phyloP scores from a whole-genome alignment of 495 filamentous ascomycete genomes.

The Halenospora varia region DNA sequence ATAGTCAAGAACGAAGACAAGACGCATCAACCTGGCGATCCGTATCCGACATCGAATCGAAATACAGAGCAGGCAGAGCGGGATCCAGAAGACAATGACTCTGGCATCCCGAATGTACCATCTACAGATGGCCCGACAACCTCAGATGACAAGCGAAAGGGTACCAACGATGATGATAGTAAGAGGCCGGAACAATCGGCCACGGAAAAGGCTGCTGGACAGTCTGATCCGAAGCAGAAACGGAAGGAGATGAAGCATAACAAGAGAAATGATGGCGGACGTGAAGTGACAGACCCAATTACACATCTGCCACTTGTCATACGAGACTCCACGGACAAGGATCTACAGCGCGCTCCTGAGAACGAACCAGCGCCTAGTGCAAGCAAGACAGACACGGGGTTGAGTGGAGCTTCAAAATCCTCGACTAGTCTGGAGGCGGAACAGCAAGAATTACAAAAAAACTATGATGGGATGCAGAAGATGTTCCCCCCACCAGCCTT shows the following conservation, averaged over 20 bases:
- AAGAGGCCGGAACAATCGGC: slow-evolving; percentile 38
- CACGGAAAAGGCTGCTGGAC: slow-evolving; percentile 43
- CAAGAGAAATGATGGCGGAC: slow-evolving; percentile 49
- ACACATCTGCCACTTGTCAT: slow-evolving; percentile 63
- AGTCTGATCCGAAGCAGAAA: slow-evolving; percentile 51
- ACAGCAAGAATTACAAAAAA: slow-evolving; percentile 39
- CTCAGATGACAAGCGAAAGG: background rate
- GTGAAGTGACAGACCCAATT: slow-evolving; percentile 68
- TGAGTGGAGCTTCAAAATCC: slow-evolving; percentile 41
- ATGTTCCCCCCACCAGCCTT: slow-evolving; percentile 63
- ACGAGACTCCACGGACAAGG: slow-evolving; percentile 59
- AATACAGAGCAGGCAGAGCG: slow-evolving; percentile 17
- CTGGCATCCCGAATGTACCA: slow-evolving; percentile 5
- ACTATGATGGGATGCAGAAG: slow-evolving; percentile 45
- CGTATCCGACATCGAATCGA: slow-evolving; percentile 38
- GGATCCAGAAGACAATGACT: slow-evolving; percentile 13
- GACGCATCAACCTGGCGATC: slow-evolving; percentile 27
- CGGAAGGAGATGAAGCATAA: slow-evolving; percentile 55
- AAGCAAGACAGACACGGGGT: slow-evolving; percentile 41
- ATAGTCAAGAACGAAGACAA: slow-evolving; percentile 39
- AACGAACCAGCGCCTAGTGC: slow-evolving; percentile 45
- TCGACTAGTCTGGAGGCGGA: slow-evolving; percentile 42
- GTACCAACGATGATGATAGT: slow-evolving; percentile 12
- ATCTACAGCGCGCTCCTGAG: slow-evolving; percentile 49
- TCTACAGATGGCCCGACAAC: slow-evolving; percentile 1